Evolutionary conservation across 2,329 filamentous ascomycete genomes (phyloP).

Genomic region (Pezicula carpinea): DNA sequence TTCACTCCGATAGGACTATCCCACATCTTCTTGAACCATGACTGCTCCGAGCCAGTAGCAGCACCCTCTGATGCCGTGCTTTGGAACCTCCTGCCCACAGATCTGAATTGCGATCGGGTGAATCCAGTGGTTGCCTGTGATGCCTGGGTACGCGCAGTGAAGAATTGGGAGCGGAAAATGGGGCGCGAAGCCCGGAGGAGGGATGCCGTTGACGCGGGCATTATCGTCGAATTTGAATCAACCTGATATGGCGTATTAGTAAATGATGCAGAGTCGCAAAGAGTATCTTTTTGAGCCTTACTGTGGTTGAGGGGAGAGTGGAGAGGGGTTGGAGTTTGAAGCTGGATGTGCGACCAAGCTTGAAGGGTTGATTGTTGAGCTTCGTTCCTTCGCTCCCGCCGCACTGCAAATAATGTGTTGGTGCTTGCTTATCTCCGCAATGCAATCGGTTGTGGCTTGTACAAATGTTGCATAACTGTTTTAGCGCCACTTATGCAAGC

Average conservation of each 20-base stretch:
- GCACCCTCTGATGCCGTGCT: constrained; percentile 55
- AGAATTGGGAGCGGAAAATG: constrained; percentile 42
- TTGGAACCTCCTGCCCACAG: constrained; percentile 59
- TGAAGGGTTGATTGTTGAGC: constrained; percentile 6
- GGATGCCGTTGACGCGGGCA: constrained; percentile 23
- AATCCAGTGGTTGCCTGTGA: constrained; percentile 36
- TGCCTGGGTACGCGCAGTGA: constrained; percentile 49
- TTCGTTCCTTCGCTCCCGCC: background rate
- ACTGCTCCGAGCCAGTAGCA: constrained; percentile 35
- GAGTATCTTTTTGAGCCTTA: too few species aligned
- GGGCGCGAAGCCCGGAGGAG: constrained; percentile 51
- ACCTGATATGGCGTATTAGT: background rate
- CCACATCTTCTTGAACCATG: constrained; percentile 76
- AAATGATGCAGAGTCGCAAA: background rate
- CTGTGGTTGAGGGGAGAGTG: background rate
- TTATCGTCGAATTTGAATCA: constrained; percentile 2
- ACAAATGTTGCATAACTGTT: background rate
- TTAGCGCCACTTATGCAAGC: constrained; percentile 17
- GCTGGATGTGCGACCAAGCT: background rate
- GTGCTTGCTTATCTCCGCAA: constrained; percentile 3
- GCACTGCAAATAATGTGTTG: background rate
- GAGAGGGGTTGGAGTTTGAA: background rate
- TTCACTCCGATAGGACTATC: constrained; percentile 76
- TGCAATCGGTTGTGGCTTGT: background rate
- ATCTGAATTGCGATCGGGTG: constrained; percentile 5